Evolutionary conservation across 169 alveolate genomes (phyloP), one percentile per base, ranked within the genome.

Genomic region (Eimeria tenella): DNA sequence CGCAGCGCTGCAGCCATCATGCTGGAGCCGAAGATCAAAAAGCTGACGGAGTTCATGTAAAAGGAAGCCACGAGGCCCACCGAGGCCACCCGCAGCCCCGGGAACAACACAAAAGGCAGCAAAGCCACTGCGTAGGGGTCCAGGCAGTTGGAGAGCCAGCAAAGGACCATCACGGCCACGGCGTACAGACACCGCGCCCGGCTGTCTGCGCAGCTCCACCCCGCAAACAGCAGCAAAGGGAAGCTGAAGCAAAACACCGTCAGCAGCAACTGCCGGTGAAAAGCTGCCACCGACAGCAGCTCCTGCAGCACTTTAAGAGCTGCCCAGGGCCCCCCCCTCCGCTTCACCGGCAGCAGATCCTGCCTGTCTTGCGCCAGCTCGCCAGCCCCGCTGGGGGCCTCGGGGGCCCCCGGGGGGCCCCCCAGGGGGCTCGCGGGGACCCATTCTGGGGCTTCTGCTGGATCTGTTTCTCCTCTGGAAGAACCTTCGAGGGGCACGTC

Each of bases 1-100:
- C 62, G 10, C 21, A 90, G 62, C n/a, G 94, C 82, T 10, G 94
- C 89, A 8, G 86, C 94, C 70, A 90, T 25, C 65, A 90, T 82
- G 50, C 90, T 58, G 3, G 94, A 65, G 13, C 94, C 94, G 63
- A 90, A 23, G 25, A 90, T 90, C 19, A 90, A 82, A 60, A 90
- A 90, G 8, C 82, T 55, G 13, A 90, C 90, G 4, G 89, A 60
- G 13, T 83, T 82, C 65, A 90, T 73, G 58, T 75, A 90, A 17
- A 89, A 53, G 50, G 84, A 23, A 11, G 94, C 94, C 5, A 90
- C 89, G 4, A 49, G 11, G 9, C 73, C 55, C 15, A 90, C 94
- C 0, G 83, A 25, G 4, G 89, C 86, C 7, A 90, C 90, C 17
- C 68, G 49, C 19, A 90, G 70, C 15, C 21, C 49, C 58, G 94